A percentile compares a stretch with the other conserved stretches of the same genome.
phyloP scores from a whole-genome alignment of 2,329 filamentous ascomycete species.

The Penicillium thymicola region DNA sequence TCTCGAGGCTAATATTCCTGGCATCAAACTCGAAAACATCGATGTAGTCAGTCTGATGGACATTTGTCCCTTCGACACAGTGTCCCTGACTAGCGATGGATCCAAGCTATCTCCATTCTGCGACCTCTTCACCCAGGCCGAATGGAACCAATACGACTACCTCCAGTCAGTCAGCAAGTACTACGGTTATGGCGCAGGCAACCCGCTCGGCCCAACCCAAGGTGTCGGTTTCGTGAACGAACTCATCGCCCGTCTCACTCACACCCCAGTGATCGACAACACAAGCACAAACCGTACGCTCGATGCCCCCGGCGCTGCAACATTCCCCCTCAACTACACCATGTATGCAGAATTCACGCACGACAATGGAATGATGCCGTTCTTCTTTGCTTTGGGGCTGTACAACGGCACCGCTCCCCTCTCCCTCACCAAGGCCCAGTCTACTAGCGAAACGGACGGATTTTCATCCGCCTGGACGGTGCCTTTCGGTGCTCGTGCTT shows the following conservation, averaged over 20 bases:
- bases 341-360: slow-evolving; percentile 91
- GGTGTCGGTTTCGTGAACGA: slow-evolving; percentile 88
- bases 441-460: slow-evolving; percentile 57
- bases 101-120: slow-evolving; percentile 68
- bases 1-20: slow-evolving; percentile 65
- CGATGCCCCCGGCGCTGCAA: slow-evolving; percentile 57
- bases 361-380: slow-evolving; percentile 78
- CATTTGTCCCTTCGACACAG: slow-evolving; percentile 78
- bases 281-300: slow-evolving; percentile 78
- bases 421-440: slow-evolving; percentile 48
- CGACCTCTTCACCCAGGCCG: slow-evolving; percentile 64
- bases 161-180: slow-evolving; percentile 76
- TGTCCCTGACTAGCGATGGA: slow-evolving; percentile 55
- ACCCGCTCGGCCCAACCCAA: slow-evolving; percentile 75
- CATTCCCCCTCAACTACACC: slow-evolving; percentile 67
- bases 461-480: slow-evolving; percentile 77
- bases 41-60: slow-evolving; percentile 79
- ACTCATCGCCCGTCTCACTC: slow-evolving; percentile 75
- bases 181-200: slow-evolving; percentile 76
- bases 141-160: slow-evolving; percentile 81
- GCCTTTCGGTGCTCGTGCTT: slow-evolving; percentile 75
- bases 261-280: slow-evolving; percentile 63
- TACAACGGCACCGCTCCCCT: slow-evolving; percentile 64
- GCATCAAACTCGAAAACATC: slow-evolving; percentile 59
- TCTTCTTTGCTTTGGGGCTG: slow-evolving; percentile 73